Evolutionary conservation across 805 yeast species (phyloP).

Genomic region (Blastobotrys parvus): DNA sequence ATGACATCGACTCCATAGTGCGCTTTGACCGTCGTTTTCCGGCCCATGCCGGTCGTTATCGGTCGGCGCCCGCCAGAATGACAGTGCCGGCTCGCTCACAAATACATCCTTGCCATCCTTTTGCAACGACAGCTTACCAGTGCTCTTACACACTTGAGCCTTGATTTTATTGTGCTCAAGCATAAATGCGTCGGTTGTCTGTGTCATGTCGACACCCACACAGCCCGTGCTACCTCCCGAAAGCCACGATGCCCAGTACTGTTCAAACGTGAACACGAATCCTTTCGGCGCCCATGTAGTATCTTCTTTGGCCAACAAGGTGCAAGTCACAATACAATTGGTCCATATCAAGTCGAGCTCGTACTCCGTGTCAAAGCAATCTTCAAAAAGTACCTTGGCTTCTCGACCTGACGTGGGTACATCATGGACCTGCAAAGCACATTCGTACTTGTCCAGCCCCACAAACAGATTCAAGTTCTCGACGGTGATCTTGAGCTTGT

Average conservation of each 20-base stretch:
- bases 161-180: background rate
- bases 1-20: constrained; percentile 25
- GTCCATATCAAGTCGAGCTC: too few species aligned
- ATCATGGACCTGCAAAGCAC: background rate
- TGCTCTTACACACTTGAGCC: constrained; percentile 5
- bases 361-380: background rate
- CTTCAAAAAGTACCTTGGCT: background rate
- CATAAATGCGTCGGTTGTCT: background rate
- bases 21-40: constrained; percentile 20
- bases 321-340: constrained; percentile 12
- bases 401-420: background rate
- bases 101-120: constrained; percentile 6
- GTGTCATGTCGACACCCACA: background rate
- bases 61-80: constrained; percentile 28
- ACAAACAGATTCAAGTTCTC: background rate
- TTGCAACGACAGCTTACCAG: constrained; percentile 7
- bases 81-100: constrained; percentile 6
- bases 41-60: constrained; percentile 24
- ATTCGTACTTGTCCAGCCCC: background rate
- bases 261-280: constrained; percentile 25
- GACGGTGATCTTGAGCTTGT: constrained; percentile 4
- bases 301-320: constrained; percentile 4
- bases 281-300: constrained; percentile 18
- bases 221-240: background rate
- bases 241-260: constrained; percentile 8